Evolutionary conservation across 1,284 basidiomycete genomes (phyloP).

Genomic region (Phellinidium pouzarii): DNA sequence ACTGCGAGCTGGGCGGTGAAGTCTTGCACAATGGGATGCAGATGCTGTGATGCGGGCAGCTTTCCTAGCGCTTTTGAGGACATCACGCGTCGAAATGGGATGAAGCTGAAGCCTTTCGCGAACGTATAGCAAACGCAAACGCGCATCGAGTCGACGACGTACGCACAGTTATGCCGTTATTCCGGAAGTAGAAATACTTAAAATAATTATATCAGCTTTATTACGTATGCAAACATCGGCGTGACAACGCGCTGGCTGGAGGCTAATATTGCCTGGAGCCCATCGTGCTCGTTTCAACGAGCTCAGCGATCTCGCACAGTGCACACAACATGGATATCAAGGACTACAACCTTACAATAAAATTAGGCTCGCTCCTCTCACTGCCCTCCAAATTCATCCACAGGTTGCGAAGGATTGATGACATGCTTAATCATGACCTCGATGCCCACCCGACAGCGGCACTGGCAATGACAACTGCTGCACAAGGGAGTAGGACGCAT

Average conservation of each 20-base stretch:
- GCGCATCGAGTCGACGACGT: not conserved
- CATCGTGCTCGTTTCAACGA: no score
- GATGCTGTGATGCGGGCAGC: constrained; percentile 6
- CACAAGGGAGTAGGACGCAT: constrained; percentile 3
- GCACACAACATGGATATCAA: constrained; percentile 13
- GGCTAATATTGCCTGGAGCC: no score
- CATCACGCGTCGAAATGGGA: constrained; percentile 13
- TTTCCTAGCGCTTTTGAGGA: constrained; percentile 11
- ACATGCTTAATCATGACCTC: constrained; percentile 18
- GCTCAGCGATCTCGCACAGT: no score
- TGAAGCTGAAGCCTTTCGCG: constrained; percentile 8
- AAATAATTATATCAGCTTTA: no score
- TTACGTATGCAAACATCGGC: no score
- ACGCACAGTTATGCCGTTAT: no score
- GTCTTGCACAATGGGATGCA: constrained; percentile 10
- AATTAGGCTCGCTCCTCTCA: constrained; percentile 19
- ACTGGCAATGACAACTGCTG: constrained; percentile 9
- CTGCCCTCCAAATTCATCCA: constrained; percentile 21
- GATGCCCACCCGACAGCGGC: constrained; percentile 6
- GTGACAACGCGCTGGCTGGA: no score
- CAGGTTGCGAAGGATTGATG: constrained; percentile 21
- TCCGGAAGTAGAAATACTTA: no score
- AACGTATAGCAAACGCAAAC: constrained; percentile 11
- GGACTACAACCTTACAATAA: constrained; percentile 17
- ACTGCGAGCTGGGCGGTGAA: constrained; percentile 16